Conservation (phyloP, 2,329 filamentous ascomycete species). For the Microcera coccophila region DNA sequence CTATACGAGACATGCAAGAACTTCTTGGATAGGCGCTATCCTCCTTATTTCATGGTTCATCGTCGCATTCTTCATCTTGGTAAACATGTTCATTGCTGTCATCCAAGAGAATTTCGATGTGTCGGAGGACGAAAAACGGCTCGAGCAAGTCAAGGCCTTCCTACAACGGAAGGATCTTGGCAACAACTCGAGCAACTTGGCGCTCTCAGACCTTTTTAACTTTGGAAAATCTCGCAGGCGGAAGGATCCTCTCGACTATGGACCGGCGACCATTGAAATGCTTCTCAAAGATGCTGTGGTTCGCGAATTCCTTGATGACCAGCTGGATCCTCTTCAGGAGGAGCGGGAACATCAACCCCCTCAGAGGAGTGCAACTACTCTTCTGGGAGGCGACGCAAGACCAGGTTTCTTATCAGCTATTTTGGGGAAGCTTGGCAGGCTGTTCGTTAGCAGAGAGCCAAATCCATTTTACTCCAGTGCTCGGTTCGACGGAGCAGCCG, state of each 20-base stretch:
- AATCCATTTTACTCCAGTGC: constrained; percentile 90
- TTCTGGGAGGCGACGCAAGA: constrained; percentile 43
- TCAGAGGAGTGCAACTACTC: constrained; percentile 32
- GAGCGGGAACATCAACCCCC: constrained; percentile 25
- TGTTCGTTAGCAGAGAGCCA: constrained; percentile 65
- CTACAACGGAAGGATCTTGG: constrained; percentile 85
- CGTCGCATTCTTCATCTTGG: constrained; percentile 85
- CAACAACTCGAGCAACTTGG: constrained; percentile 67
- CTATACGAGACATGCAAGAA: constrained; percentile 60
- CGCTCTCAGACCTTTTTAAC: constrained; percentile 67
- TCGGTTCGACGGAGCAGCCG: constrained; percentile 66
- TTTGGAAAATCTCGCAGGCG: constrained; percentile 56
- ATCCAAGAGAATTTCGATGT: constrained; percentile 99
- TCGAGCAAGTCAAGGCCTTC: constrained; percentile 95
- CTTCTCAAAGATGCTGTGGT: constrained; percentile 94
- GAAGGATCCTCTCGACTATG: constrained; percentile 86
- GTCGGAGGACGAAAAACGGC: constrained; percentile 93
- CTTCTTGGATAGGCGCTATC: constrained; percentile 87
- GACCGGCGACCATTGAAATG: constrained; percentile 91
- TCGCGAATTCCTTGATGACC: constrained; percentile 81
- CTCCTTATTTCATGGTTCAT: constrained; percentile 97
- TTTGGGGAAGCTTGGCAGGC: constrained; percentile 57
- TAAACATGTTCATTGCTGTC: constrained; percentile 99
- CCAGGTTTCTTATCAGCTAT: constrained; percentile 56
- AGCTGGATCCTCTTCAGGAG: constrained; percentile 29